These are phyloP conservation scores for Porphyridium purpureum DNA, from an alignment of 23 red algal species.

Conservation along the genomic window DNA sequence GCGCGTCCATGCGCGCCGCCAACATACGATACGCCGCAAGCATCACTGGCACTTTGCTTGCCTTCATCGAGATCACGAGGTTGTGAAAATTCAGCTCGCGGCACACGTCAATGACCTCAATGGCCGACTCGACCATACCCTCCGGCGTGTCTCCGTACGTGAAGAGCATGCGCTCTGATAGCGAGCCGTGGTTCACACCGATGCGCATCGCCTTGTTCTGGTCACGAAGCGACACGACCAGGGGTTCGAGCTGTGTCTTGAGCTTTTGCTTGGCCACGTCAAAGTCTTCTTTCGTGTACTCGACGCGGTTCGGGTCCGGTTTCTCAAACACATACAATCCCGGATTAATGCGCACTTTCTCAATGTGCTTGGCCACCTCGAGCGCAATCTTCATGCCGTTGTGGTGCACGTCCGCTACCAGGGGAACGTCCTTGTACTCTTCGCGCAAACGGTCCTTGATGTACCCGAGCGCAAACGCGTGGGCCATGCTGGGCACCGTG, in stretches of 20 bases:
- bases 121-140: conserved; percentile 94
- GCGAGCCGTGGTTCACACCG: conserved; percentile 92
- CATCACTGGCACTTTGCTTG: conserved; percentile 98
- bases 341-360: conserved; percentile 99
- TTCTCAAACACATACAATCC: conserved; percentile 99
- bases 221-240: conserved; percentile 68
- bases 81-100: conserved; percentile 97
- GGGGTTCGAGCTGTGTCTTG: conserved; percentile 60
- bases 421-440: conserved; percentile 82
- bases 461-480: conserved; percentile 86
- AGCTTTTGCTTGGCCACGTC: conserved; percentile 55
- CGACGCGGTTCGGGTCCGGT: conserved; percentile 62
- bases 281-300: conserved; percentile 83
- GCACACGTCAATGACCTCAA: conserved; percentile 90
- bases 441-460: conserved; percentile 82
- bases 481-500: conserved; percentile 74
- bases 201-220: conserved; percentile 97
- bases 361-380: conserved; percentile 97
- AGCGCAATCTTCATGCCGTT: conserved; percentile 93
- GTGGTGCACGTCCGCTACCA: conserved; percentile 97
- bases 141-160: conserved; percentile 94
- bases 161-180: conserved; percentile 97
- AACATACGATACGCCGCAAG: conserved; percentile 87
- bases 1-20: conserved; percentile 32
- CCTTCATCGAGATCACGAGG: conserved; percentile 94